These are phyloP conservation scores for Lagenidium sp. DNA, from an alignment of 352 stramenopile species.

Conservation along the genomic window DNA sequence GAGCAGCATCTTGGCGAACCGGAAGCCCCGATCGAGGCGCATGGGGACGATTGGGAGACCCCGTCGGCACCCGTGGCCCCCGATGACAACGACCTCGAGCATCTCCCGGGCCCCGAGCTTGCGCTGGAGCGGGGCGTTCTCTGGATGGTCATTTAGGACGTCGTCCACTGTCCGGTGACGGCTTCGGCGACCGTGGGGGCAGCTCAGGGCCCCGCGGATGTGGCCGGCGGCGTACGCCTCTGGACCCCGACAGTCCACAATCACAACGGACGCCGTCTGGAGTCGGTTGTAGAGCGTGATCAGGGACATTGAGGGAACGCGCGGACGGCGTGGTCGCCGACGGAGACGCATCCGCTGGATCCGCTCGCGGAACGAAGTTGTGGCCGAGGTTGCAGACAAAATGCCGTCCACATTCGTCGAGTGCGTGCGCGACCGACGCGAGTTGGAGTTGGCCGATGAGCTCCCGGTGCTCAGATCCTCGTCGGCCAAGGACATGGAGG, in stretches of 20 bases:
- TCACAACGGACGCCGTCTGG: constrained; percentile 53
- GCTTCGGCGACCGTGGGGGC: constrained; percentile 17
- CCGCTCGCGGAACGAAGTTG: constrained; percentile 10
- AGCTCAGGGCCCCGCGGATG: constrained; percentile 47
- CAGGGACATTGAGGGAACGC: constrained; percentile 47
- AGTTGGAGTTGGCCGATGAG: constrained; percentile 6
- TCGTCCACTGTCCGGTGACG: constrained; percentile 40
- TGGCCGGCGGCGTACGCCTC: constrained; percentile 32
- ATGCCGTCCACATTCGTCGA: too few relatives aligned
- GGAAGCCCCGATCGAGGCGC: constrained; percentile 59
- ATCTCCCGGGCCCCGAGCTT: constrained; percentile 52
- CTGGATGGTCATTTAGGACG: constrained; percentile 21
- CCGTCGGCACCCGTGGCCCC: constrained; percentile 44
- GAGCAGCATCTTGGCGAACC: constrained; percentile 51
- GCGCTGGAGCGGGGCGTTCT: constrained; percentile 20
- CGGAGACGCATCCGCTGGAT: constrained; percentile 12
- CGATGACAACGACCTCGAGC: constrained; percentile 65
- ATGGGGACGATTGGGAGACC: constrained; percentile 37
- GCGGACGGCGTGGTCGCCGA: too few relatives aligned
- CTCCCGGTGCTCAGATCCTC: constrained; percentile 6
- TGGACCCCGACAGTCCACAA: constrained; percentile 56
- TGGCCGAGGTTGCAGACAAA: too few relatives aligned
- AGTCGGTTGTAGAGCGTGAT: constrained; percentile 67
- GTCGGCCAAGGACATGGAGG: not conserved
- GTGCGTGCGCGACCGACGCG: constrained; percentile 13